Percentiles rank a stretch among this genome's conserved stretches.
Evolutionary conservation across 208 protist genomes (phyloP).

Genomic region (Wallacemonas collosoma): DNA sequence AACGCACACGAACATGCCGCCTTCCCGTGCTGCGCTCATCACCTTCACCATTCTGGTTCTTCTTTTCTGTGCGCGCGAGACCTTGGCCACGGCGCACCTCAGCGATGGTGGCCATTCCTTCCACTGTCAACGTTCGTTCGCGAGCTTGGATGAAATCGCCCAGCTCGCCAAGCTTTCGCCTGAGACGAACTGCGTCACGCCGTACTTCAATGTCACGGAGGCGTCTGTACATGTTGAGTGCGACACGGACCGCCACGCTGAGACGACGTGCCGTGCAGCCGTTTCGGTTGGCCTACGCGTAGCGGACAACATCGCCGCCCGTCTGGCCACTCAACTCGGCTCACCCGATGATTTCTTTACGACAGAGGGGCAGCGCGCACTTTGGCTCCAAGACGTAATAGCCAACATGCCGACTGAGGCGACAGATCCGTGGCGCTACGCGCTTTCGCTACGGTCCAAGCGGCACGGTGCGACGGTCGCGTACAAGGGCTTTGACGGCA

Average conservation of each 20-base stretch:
- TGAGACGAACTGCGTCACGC: conserved; percentile 59
- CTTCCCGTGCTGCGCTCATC: too few species aligned
- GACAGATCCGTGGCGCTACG: conserved; percentile 61
- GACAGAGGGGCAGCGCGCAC: neutral
- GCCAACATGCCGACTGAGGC: conserved; percentile 13
- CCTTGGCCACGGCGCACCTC: neutral
- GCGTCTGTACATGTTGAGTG: conserved; percentile 44
- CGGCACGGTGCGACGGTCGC: conserved; percentile 19
- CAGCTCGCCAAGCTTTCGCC: conserved; percentile 29
- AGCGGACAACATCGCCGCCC: conserved; percentile 5
- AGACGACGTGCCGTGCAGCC: conserved; percentile 23
- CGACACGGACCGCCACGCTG: neutral
- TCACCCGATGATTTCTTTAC: conserved; percentile 15
- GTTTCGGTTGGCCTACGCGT: conserved; percentile 24
- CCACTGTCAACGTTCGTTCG: conserved; percentile 64
- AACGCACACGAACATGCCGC: too few species aligned
- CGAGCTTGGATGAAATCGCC: conserved; percentile 38
- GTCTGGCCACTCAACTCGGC: neutral
- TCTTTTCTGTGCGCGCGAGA: too few species aligned
- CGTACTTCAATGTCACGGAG: conserved; percentile 49
- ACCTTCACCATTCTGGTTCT: too few species aligned
- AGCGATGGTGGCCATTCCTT: conserved; percentile 27
- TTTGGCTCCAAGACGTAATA: conserved; percentile 11
- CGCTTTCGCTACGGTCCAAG: conserved; percentile 35
- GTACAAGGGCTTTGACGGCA: conserved; percentile 80